Evolutionary conservation across 1,284 basidiomycete species (phyloP).

Genomic region (Cronartium quercuum): DNA sequence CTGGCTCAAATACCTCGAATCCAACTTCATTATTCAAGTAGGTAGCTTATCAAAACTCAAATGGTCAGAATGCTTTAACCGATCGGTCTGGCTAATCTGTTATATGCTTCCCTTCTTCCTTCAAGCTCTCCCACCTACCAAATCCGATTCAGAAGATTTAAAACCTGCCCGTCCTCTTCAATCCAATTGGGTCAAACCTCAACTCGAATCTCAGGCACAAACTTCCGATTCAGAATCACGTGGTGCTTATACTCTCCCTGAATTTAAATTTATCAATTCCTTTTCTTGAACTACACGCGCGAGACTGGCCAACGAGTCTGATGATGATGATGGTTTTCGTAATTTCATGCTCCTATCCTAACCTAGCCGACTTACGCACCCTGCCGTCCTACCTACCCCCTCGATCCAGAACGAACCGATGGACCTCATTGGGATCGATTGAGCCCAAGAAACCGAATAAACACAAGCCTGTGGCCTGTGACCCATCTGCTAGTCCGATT

Average conservation of each 20-base stretch:
- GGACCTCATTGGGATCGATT: too few species aligned
- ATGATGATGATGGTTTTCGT: too few species aligned
- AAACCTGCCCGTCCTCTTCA: not conserved
- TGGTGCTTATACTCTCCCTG: not conserved
- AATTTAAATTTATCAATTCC: not conserved
- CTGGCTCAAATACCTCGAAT: not conserved
- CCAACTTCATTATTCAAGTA: not conserved
- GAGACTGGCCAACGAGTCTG: too few species aligned
- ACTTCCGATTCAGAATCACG: not conserved
- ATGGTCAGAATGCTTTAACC: too few species aligned
- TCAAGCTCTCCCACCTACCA: not conserved
- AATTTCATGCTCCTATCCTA: not conserved
- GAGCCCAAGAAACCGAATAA: not conserved
- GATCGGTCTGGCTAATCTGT: too few species aligned
- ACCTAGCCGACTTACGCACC: not conserved
- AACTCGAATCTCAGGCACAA: too few species aligned
- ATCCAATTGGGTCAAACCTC: not conserved
- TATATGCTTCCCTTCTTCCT: not conserved
- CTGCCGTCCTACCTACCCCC: not conserved
- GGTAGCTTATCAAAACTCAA: not conserved
- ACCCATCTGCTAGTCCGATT: too few species aligned
- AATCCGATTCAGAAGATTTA: not conserved
- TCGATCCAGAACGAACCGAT: not conserved
- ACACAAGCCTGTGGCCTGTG: too few species aligned
- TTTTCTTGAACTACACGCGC: not conserved